These are phyloP conservation scores for Euphorbia celastroides DNA, from an alignment of 441 rosid species.

Conservation along the genomic window DNA sequence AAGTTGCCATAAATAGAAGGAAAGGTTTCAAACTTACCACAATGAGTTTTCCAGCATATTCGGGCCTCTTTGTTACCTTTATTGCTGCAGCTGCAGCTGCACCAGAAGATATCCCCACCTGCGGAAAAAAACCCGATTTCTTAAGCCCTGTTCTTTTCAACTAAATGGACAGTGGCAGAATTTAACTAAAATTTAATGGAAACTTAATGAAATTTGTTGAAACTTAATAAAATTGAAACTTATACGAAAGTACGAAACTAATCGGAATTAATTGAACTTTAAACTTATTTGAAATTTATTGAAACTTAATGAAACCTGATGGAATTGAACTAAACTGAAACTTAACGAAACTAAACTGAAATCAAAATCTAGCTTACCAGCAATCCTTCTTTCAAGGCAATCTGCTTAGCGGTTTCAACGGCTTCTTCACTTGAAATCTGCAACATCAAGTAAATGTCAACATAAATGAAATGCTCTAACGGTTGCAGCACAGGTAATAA, in stretches of 20 bases:
- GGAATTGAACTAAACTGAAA: too few species aligned
- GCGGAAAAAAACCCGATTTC: slow-evolving; percentile 14
- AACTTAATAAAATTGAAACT: too few species aligned
- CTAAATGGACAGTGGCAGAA: too few species aligned
- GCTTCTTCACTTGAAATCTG: slow-evolving; percentile 83
- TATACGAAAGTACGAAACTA: too few species aligned
- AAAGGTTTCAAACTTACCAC: slow-evolving; percentile 35
- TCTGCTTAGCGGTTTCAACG: slow-evolving; percentile 69
- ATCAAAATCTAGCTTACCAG: slow-evolving; percentile 38
- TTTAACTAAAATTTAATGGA: too few species aligned
- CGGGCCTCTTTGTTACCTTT: slow-evolving; percentile 70
- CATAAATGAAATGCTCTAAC: neutral
- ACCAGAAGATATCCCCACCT: slow-evolving; percentile 95
- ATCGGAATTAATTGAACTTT: too few species aligned
- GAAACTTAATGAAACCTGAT: too few species aligned
- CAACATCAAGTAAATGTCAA: neutral
- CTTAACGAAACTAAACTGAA: neutral
- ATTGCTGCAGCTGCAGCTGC: slow-evolving; percentile 85
- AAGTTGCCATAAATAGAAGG: too few species aligned
- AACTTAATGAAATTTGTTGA: too few species aligned
- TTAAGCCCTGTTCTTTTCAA: too few species aligned
- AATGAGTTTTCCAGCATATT: slow-evolving; percentile 80
- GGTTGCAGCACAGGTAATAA: neutral
- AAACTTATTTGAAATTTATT: too few species aligned
- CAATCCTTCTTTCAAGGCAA: slow-evolving; percentile 85